A percentile compares a stretch with the other conserved stretches of the same genome.
These are phyloP conservation scores for Stramenopiles sp. DNA, from an alignment of 352 stramenopile species.

Conservation along the genomic window DNA sequence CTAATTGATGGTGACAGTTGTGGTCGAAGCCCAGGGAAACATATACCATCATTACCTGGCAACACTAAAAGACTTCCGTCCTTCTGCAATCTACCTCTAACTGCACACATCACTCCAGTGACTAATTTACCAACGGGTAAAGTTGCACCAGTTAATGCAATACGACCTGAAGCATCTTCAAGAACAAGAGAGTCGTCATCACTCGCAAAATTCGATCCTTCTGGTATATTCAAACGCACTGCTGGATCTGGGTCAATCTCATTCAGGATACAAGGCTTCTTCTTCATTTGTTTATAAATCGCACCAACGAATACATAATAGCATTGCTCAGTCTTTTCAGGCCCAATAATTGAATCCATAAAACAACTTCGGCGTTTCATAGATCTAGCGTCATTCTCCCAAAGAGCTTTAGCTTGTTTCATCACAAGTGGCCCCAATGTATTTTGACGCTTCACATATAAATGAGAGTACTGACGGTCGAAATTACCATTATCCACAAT, in stretches of 20 bases:
- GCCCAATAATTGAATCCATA: not conserved
- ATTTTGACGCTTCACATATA: conserved; percentile 38
- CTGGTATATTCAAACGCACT: conserved; percentile 17
- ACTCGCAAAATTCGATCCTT: conserved; percentile 22
- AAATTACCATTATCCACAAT: conserved; percentile 39
- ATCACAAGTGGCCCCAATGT: conserved; percentile 26
- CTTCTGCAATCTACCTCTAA: conserved; percentile 24
- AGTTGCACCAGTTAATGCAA: conserved; percentile 24
- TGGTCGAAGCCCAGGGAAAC: conserved; percentile 18
- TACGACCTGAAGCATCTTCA: conserved; percentile 41
- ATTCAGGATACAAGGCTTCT: conserved; percentile 35
- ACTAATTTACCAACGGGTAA: conserved; percentile 17
- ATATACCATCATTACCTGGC: conserved; percentile 24
- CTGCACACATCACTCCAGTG: conserved; percentile 30
- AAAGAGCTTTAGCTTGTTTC: conserved; percentile 16
- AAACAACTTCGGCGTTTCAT: not conserved
- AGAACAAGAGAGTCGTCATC: conserved; percentile 32
- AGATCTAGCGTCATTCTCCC: not conserved
- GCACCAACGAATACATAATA: conserved; percentile 31
- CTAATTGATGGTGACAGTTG: not conserved
- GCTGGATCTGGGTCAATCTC: conserved; percentile 26
- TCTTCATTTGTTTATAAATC: conserved; percentile 30
- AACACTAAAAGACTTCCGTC: conserved; percentile 25
- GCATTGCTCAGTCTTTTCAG: not conserved
- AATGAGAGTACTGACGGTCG: conserved; percentile 44